Evolutionary conservation across 164 flowering plant genomes (phyloP), one percentile per base, ranked within the genome.

Genomic region (Cinnamomum chago): DNA sequence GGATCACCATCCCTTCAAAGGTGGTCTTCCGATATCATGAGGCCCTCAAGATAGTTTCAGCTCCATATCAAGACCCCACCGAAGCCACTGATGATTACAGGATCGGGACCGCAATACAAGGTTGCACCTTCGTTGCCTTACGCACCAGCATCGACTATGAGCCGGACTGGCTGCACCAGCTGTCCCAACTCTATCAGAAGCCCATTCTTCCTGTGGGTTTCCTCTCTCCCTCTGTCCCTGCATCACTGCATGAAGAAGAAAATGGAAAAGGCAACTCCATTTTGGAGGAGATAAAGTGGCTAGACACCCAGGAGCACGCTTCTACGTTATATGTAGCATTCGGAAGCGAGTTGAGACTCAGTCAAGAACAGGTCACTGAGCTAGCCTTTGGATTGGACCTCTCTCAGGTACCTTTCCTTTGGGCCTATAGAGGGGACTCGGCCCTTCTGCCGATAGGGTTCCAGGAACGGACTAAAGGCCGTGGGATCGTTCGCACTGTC

Each of bases 371-470:
- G 60, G 50, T 73, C 30, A 71, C 18, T 12, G 83, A 81, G 81
- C 50, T 84, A 40, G 81, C 84, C 3, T 76, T 71, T 13, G 86
- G 84, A 35, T 51, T 76, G 20, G 81, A 79, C 30, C 68, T 66
- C n/a, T 84, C 85, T 0, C 72, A 58, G 52, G 7, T 83, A 10
- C 84, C 85, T 2, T 86, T 86, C 77, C 70, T 86, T 62, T 87
- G 88, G 90, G 86, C 68, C 13, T 70, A 84, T 30, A 76, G 79
- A 47, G 80, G 58, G 18, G 73, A 70, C 3, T 1, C 55, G 15
- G 20, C 17, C 0, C 18, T 73, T 50, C 76, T 86, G 14, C 87
- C 86, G 14, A 65, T 72, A 0, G 85, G 88, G 51, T 86, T 86
- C 33, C 75, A 77, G 64, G 82, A 80, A 3, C 52, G 84, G 73